Base-by-base conservation (phyloP, 441 rosid genomes). In the Gossypium lobatum region DNA sequence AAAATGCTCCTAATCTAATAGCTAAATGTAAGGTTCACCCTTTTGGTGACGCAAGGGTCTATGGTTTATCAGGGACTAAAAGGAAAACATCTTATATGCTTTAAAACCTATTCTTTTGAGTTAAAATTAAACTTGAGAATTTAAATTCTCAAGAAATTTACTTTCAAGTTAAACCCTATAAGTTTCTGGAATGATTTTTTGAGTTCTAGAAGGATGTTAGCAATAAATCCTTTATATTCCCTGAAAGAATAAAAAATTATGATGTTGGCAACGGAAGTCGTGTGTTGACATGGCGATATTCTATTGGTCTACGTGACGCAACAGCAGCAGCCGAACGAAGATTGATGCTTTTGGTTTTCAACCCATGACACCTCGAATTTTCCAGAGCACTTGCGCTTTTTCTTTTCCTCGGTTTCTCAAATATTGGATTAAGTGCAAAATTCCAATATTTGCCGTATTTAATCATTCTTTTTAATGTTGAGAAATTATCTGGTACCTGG, bases 231-330 rank as follows among this genome's bases (percentile, higher is more conserved):
- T 39, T 39, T 9, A 39, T 39, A 39, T 9, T 39, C 11, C 46
- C 13, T 39, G 46, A 39, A 1, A 8, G 13, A 39, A 39, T 8
- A 39, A 39, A 39, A 39, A 39, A 39, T 39, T 39, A 39, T 39
- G 46, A 39, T 39, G 46, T 39, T 39, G 13, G 46, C 46, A 16
- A 13, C 4, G 17, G 6, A 53, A 55, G 25, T 6, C 18, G 8
- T 20, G 60, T 34, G 7, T 23, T 67, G 39, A 73, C 37, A 14
- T 73, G 77, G 65, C 60, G 34, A 54, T 8, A 2, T 69, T 0
- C 26, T 20, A 78, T 73, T 78, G 80, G 80, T 63, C 2, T 0
- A 1, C 34, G 28, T 9, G 46, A 73, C 65, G 13, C 14, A 0
- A 42, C 7, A 1, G 57, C 57, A 14, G 18, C 57, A 14, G 18